Evolutionary conservation across 306 rosid genomes (phyloP).

Genomic region (Acmispon strigosus): DNA sequence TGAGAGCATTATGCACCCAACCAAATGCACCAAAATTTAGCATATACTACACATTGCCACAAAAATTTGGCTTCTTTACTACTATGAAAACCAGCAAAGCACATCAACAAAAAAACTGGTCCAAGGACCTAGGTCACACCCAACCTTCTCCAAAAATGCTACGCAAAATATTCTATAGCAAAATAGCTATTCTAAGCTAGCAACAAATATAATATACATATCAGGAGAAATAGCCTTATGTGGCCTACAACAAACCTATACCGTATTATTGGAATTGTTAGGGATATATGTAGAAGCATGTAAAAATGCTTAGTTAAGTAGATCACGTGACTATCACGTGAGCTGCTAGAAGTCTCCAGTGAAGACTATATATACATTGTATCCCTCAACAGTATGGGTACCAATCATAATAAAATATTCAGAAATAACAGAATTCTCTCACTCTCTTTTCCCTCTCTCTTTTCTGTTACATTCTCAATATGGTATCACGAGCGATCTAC

Average conservation of each 20-base stretch:
- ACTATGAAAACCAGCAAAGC: neutral
- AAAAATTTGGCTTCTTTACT: neutral
- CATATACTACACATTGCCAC: neutral
- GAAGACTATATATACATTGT: too few relatives aligned
- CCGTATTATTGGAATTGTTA: too few relatives aligned
- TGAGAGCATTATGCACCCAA: conserved; percentile 4
- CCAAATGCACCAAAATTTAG: neutral
- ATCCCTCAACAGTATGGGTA: too few relatives aligned
- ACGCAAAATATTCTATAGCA: neutral
- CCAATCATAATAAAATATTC: too few relatives aligned
- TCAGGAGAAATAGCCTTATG: neutral
- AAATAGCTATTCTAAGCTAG: neutral
- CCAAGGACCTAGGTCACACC: neutral
- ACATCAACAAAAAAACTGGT: neutral
- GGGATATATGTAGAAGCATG: too few relatives aligned
- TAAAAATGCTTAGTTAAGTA: too few relatives aligned
- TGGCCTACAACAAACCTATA: neutral
- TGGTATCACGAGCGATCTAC: too few relatives aligned
- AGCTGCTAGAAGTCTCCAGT: too few relatives aligned
- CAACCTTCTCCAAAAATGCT: neutral
- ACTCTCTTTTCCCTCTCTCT: too few relatives aligned
- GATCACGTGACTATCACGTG: too few relatives aligned
- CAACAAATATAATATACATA: conserved; percentile 1
- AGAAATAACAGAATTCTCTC: too few relatives aligned
- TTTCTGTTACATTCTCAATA: too few relatives aligned